Conservation (phyloP, 2,329 filamentous ascomycete genomes). For the Basipetospora chlamydospora region DNA sequence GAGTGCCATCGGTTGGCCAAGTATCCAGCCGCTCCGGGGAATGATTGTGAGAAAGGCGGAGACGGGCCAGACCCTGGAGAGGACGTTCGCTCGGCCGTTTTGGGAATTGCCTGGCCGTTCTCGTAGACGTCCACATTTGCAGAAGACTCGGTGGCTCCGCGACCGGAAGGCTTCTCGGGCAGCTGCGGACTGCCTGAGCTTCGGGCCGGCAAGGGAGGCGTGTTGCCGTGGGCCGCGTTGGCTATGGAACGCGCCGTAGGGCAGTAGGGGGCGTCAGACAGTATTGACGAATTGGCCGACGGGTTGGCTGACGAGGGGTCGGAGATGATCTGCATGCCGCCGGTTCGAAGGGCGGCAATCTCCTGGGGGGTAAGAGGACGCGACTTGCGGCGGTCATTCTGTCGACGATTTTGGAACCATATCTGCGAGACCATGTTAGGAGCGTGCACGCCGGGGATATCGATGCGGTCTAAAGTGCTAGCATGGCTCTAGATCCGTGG, state of each 20-base stretch:
- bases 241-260: too few species aligned
- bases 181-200: slow-evolving; percentile 1
- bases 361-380: slow-evolving; percentile 70
- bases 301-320: slow-evolving; percentile 23
- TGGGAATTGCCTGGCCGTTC: background rate
- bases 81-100: background rate
- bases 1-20: slow-evolving; percentile 43
- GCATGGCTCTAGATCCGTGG: too few species aligned
- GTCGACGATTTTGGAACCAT: slow-evolving; percentile 92
- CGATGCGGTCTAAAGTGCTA: too few species aligned
- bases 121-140: background rate
- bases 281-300: slow-evolving; percentile 12
- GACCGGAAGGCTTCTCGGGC: background rate
- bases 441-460: slow-evolving; percentile 7
- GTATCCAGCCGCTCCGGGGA: slow-evolving; percentile 32
- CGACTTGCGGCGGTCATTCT: slow-evolving; percentile 83
- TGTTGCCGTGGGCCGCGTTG: too few species aligned
- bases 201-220: slow-evolving; percentile 1
- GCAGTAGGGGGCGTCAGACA: slow-evolving; percentile 12
- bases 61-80: background rate
- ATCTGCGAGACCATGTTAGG: slow-evolving; percentile 43
- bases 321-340: slow-evolving; percentile 36
- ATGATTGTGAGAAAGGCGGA: slow-evolving; percentile 25
- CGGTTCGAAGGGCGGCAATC: slow-evolving; percentile 45
- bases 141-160: slow-evolving; percentile 1